phyloP scores from a whole-genome alignment of 305 asterid genomes.

The Fraxinus baroniana region DNA sequence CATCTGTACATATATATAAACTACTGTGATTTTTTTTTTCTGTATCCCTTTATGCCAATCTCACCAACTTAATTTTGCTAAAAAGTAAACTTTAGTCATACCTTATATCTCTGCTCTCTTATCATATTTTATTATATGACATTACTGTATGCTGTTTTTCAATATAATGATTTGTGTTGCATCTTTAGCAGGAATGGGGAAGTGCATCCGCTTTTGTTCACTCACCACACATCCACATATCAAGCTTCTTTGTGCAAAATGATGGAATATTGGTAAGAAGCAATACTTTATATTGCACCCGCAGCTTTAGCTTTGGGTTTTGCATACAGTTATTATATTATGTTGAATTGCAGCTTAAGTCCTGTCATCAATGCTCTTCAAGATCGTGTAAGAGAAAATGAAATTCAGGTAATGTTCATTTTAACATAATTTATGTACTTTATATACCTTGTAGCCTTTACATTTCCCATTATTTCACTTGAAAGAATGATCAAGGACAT shows the following conservation, averaged over 20 bases:
- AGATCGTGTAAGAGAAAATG: slow-evolving; percentile 89
- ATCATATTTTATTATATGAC: background rate
- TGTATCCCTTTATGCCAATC: background rate
- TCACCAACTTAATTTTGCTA: background rate
- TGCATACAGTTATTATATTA: slow-evolving; percentile 24
- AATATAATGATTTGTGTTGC: slow-evolving; percentile 2
- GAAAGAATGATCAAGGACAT: background rate
- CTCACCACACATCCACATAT: slow-evolving; percentile 95
- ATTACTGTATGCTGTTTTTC: background rate
- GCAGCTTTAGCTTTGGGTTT: slow-evolving; percentile 12
- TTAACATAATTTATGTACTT: background rate
- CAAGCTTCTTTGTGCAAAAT: slow-evolving; percentile 98
- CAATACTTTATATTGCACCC: slow-evolving; percentile 1
- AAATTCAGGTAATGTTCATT: slow-evolving; percentile 58
- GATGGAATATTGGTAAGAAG: slow-evolving; percentile 83
- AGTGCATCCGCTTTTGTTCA: slow-evolving; percentile 79
- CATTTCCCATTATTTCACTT: background rate
- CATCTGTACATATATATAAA: background rate
- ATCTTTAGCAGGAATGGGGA: slow-evolving; percentile 55
- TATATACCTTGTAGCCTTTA: background rate
- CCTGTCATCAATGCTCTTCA: slow-evolving; percentile 87
- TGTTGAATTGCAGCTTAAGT: slow-evolving; percentile 63
- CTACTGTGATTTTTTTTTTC: background rate
- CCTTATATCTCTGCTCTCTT: background rate
- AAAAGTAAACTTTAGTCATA: background rate